Evolutionary conservation across 2,329 filamentous ascomycete species (phyloP).

Genomic region (Geosmithia morbida): DNA sequence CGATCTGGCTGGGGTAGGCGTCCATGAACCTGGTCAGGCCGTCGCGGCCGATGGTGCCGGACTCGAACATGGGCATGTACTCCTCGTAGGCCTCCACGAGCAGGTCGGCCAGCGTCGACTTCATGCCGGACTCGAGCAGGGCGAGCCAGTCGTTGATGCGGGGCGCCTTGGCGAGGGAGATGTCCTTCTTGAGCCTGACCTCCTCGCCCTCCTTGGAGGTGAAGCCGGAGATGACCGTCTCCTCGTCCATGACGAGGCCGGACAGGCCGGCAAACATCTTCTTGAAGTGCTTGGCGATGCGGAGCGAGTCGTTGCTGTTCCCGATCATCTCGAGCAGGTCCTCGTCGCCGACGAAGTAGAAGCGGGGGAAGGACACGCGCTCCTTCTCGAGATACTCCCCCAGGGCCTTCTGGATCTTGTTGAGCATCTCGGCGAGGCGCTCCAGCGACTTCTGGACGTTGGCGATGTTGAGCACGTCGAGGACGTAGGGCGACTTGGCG

Average conservation of each 20-base stretch:
- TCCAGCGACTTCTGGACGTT: conserved; percentile 94
- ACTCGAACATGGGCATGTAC: conserved; percentile 66
- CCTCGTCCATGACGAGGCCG: conserved; percentile 81
- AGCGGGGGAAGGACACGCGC: conserved; percentile 90
- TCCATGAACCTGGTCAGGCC: conserved; percentile 70
- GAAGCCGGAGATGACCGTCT: conserved; percentile 78
- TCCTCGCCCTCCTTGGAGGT: conserved; percentile 91
- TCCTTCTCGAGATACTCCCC: conserved; percentile 98
- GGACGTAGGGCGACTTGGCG: conserved; percentile 85
- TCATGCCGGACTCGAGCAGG: conserved; percentile 85
- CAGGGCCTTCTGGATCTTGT: conserved; percentile 98
- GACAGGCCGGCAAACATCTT: conserved; percentile 99
- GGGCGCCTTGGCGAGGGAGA: conserved; percentile 84
- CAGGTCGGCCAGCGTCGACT: conserved; percentile 79
- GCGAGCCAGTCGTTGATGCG: conserved; percentile 99
- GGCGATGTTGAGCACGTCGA: conserved; percentile 91
- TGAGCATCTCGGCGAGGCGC: conserved; percentile 86
- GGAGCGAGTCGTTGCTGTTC: conserved; percentile 93
- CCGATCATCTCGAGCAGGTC: conserved; percentile 98
- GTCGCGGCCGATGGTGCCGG: conserved; percentile 52
- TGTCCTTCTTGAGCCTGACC: conserved; percentile 76
- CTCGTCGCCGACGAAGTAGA: conserved; percentile 99
- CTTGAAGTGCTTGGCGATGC: conserved; percentile 96
- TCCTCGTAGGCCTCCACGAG: conserved; percentile 74
- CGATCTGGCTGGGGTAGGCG: conserved; percentile 82